These are phyloP conservation scores for Teratosphaeria viscida DNA, from an alignment of 2,329 filamentous ascomycete genomes.

Conservation along the genomic window DNA sequence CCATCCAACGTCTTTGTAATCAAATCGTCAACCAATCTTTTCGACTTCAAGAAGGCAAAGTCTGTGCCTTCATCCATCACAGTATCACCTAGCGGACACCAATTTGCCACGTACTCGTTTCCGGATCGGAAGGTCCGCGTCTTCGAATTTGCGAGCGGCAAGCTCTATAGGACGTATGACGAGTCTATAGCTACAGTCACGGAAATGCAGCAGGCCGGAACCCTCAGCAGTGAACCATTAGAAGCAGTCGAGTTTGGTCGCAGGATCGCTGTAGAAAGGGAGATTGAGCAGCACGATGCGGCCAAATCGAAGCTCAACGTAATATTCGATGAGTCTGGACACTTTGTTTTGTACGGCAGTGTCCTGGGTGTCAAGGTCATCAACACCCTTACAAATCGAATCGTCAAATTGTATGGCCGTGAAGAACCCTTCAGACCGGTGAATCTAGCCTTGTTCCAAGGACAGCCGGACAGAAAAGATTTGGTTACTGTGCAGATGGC, in stretches of 20 bases:
- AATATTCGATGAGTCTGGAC: constrained; percentile 88
- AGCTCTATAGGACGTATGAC: constrained; percentile 86
- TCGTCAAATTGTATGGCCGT: constrained; percentile 80
- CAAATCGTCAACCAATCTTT: constrained; percentile 88
- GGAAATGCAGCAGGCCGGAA: constrained; percentile 94
- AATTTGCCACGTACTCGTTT: constrained; percentile 81
- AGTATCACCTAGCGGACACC: constrained; percentile 73
- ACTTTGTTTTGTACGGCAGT: constrained; percentile 91
- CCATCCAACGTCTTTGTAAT: constrained; percentile 83
- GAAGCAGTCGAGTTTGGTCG: constrained; percentile 90
- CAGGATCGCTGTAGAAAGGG: constrained; percentile 72
- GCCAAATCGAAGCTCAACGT: constrained; percentile 64
- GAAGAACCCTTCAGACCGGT: constrained; percentile 81
- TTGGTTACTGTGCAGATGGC: constrained; percentile 95
- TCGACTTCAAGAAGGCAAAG: constrained; percentile 94
- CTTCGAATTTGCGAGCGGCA: constrained; percentile 84
- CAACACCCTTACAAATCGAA: constrained; percentile 88
- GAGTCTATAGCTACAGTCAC: constrained; percentile 82
- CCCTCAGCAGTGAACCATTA: constrained; percentile 59
- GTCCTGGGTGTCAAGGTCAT: constrained; percentile 88
- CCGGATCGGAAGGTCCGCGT: constrained; percentile 87
- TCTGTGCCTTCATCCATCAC: constrained; percentile 71
- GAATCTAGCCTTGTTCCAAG: constrained; percentile 82
- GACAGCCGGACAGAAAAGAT: constrained; percentile 86
- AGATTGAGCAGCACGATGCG: constrained; percentile 61